phyloP scores from a whole-genome alignment of 129 eudicot genomes.

The Kitagawia praeruptora region DNA sequence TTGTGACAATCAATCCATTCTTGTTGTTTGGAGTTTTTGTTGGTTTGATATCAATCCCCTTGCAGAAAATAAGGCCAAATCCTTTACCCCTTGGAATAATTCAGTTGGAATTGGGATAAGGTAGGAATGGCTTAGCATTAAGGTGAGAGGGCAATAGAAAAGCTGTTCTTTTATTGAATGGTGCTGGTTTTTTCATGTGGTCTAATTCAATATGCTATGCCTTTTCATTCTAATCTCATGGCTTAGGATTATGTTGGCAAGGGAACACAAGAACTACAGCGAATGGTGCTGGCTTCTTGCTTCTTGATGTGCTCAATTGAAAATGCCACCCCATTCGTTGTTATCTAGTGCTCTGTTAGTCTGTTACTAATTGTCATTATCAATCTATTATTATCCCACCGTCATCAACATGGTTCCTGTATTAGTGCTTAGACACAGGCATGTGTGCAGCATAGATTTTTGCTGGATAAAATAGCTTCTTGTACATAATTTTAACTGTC shows the following conservation, averaged over 20 bases:
- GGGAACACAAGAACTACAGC: background rate
- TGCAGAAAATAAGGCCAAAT: constrained; percentile 22
- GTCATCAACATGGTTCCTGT: constrained; percentile 1
- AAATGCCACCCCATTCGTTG: constrained; percentile 31
- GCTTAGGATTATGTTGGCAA: constrained; percentile 1
- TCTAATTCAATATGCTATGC: background rate
- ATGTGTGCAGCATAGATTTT: background rate
- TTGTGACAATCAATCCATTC: background rate
- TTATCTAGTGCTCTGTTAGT: constrained; percentile 17
- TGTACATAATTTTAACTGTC: background rate
- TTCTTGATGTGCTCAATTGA: constrained; percentile 35
- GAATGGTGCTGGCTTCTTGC: constrained; percentile 6
- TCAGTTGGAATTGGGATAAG: background rate
- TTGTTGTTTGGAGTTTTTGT: constrained; percentile 7
- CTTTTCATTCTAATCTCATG: background rate
- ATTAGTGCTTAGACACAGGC: background rate
- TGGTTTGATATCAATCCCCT: constrained; percentile 10
- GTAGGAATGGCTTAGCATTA: constrained; percentile 22
- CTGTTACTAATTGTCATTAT: constrained; percentile 16
- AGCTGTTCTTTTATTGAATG: constrained; percentile 46
- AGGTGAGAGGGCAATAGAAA: constrained; percentile 23
- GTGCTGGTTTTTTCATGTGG: constrained; percentile 3
- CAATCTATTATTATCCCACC: constrained; percentile 25
- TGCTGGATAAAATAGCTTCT: background rate
- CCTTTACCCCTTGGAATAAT: constrained; percentile 19